phyloP scores from a whole-genome alignment of 768 basidiomycete genomes.

The Imleria badia region DNA sequence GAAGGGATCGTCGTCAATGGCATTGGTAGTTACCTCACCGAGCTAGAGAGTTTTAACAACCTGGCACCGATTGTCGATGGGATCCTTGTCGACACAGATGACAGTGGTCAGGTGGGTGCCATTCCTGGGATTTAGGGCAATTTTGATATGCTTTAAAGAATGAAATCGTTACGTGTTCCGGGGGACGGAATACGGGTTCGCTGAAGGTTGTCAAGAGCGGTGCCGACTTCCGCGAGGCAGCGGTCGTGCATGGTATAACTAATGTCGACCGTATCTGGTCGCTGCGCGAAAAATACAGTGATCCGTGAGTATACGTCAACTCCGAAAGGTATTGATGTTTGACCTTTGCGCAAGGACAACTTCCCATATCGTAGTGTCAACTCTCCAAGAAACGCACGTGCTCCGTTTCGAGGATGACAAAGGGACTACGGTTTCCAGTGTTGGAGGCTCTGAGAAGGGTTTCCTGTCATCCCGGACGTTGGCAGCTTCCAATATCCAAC shows the following conservation, averaged over 20 bases:
- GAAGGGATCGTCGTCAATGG: slow-evolving; percentile 51
- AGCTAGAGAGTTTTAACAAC: slow-evolving; percentile 68
- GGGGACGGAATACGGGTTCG: slow-evolving; percentile 73
- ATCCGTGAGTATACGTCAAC: slow-evolving; percentile 41
- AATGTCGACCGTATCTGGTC: slow-evolving; percentile 65
- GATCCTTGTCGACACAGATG: slow-evolving; percentile 68
- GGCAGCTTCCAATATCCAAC: slow-evolving; percentile 57
- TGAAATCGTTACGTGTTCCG: slow-evolving; percentile 87
- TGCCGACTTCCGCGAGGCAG: slow-evolving; percentile 72
- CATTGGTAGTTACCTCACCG: slow-evolving; percentile 56
- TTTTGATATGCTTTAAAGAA: slow-evolving; percentile 39
- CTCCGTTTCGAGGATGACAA: slow-evolving; percentile 45
- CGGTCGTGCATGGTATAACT: slow-evolving; percentile 53
- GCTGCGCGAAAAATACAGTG: slow-evolving; percentile 46
- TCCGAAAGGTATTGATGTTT: not conserved
- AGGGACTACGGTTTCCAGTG: slow-evolving; percentile 15
- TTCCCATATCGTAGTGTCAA: slow-evolving; percentile 60
- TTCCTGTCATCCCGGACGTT: slow-evolving; percentile 60
- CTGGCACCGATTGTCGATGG: slow-evolving; percentile 85
- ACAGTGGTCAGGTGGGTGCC: slow-evolving; percentile 60
- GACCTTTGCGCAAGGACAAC: slow-evolving; percentile 41
- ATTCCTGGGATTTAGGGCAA: not conserved
- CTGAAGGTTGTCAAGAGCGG: slow-evolving; percentile 79
- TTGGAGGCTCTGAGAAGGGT: slow-evolving; percentile 44
- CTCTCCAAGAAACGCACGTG: slow-evolving; percentile 51